Conservation (phyloP, 2,329 filamentous ascomycete species). For the Fusarium stilboides region DNA sequence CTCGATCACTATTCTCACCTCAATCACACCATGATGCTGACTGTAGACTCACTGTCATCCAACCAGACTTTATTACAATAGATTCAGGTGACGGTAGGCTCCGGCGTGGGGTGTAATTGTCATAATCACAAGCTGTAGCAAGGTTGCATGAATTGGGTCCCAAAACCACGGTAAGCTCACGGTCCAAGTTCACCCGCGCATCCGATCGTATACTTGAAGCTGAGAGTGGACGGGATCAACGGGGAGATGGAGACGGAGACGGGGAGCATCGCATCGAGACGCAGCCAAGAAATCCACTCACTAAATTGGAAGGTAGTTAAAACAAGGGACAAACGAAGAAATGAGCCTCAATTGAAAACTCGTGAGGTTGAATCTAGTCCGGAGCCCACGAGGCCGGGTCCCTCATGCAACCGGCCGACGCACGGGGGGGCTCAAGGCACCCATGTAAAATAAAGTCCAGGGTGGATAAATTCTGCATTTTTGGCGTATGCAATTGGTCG, state of each 20-base stretch:
- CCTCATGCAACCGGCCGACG: slow-evolving; percentile 26
- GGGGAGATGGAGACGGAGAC: not conserved
- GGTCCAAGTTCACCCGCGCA: not conserved
- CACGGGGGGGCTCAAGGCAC: slow-evolving; percentile 23
- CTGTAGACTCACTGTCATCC: not conserved
- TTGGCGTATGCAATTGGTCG: slow-evolving; percentile 28
- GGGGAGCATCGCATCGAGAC: not conserved
- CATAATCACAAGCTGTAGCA: slow-evolving; percentile 4
- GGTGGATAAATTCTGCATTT: slow-evolving; percentile 32
- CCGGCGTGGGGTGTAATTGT: slow-evolving; percentile 18
- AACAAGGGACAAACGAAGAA: slow-evolving; percentile 8
- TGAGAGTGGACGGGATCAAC: not conserved
- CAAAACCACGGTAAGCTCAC: not conserved
- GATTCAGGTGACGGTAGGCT: not conserved
- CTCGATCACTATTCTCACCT: not conserved
- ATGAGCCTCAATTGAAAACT: slow-evolving; percentile 16
- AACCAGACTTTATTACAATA: not conserved
- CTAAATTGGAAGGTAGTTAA: slow-evolving; percentile 36
- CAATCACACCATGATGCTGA: slow-evolving; percentile 27
- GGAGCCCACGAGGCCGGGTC: slow-evolving; percentile 29
- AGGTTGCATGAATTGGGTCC: not conserved
- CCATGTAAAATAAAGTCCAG: slow-evolving; percentile 24
- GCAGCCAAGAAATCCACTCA: slow-evolving; percentile 5
- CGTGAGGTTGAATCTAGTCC: slow-evolving; percentile 9
- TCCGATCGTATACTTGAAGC: slow-evolving; percentile 2